Evolutionary conservation across 495 filamentous ascomycete species (phyloP).

Genomic region (Xylaria cubensis): DNA sequence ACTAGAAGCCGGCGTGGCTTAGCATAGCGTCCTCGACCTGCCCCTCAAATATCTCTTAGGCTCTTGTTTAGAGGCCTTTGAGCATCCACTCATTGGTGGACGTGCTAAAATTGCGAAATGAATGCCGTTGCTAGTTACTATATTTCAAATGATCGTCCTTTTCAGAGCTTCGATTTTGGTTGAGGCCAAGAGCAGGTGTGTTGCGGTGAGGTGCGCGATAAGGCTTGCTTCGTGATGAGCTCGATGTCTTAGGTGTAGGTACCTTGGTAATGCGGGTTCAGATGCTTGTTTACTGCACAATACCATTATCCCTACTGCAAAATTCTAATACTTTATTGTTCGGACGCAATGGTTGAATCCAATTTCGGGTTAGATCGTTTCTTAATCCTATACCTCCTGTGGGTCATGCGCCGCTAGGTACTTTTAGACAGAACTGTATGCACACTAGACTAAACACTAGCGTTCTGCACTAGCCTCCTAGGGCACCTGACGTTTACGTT

Average conservation of each 20-base stretch:
- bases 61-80: background rate
- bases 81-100: constrained; percentile 3
- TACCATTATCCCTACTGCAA: background rate
- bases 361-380: background rate
- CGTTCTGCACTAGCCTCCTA: background rate
- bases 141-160: constrained; percentile 17
- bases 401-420: background rate
- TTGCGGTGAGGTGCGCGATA: background rate
- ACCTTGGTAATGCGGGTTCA: background rate
- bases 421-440: too few relatives aligned
- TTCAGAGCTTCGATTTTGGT: background rate
- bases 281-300: background rate
- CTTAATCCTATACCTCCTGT: background rate
- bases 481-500: background rate
- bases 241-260: background rate
- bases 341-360: background rate
- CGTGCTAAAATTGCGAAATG: background rate
- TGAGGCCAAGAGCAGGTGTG: background rate
- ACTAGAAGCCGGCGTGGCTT: constrained; percentile 15
- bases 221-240: background rate
- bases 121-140: background rate
- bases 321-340: background rate
- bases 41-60: background rate
- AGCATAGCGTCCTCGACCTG: constrained; percentile 2
- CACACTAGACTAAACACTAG: too few relatives aligned